A percentile compares a stretch with the other conserved stretches of the same genome.
Conservation (phyloP, 768 basidiomycete species). For the Suillus lakei region DNA sequence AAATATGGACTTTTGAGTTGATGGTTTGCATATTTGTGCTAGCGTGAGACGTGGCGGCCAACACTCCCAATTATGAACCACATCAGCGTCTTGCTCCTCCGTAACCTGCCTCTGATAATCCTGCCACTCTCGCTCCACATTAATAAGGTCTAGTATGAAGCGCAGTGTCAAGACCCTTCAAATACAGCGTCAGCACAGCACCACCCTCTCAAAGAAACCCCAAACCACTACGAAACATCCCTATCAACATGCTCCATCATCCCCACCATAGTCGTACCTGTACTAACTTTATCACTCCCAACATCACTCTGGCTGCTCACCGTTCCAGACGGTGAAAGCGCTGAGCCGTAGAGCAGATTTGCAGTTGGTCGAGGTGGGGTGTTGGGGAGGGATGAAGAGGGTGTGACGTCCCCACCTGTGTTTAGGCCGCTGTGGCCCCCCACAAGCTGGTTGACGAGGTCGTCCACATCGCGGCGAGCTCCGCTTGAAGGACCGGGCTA, state of each 20-base stretch:
- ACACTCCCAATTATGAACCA: too few species aligned
- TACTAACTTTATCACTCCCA: constrained; percentile 50
- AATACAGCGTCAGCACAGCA: constrained; percentile 3
- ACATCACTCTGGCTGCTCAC: constrained; percentile 74
- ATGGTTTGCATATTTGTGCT: too few species aligned
- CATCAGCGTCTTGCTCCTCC: too few species aligned
- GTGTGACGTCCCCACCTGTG: constrained; percentile 65
- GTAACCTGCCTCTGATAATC: too few species aligned
- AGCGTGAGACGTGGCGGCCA: too few species aligned
- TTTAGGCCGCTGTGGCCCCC: constrained; percentile 53
- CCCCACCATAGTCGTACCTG: constrained; percentile 51
- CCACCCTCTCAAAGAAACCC: neutral
- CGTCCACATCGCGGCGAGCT: constrained; percentile 66
- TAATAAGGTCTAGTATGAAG: constrained; percentile 78
- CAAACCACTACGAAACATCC: constrained; percentile 42
- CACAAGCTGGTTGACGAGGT: constrained; percentile 66
- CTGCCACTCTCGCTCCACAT: constrained; percentile 88
- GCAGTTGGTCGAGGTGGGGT: constrained; percentile 58
- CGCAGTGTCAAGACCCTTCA: constrained; percentile 66
- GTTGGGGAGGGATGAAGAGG: constrained; percentile 72
- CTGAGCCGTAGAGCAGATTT: constrained; percentile 40
- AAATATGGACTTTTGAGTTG: too few species aligned
- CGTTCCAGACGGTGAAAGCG: constrained; percentile 57
- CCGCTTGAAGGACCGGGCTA: constrained; percentile 48
- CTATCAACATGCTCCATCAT: constrained; percentile 73